Evolutionary conservation across 257 asterid species (phyloP).

Genomic region (Oldenlandia corymbosa): DNA sequence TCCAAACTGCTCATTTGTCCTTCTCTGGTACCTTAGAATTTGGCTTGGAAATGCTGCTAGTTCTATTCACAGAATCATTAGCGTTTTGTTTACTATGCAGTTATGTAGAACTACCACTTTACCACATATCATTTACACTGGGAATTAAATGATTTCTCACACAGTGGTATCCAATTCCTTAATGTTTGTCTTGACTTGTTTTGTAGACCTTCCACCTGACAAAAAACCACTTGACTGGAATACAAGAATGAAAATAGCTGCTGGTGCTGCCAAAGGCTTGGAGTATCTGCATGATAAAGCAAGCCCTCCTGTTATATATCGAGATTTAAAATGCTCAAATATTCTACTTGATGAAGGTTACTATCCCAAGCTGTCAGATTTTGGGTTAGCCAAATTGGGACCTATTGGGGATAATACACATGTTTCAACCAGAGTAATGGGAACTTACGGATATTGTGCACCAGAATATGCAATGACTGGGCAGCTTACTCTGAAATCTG

Average conservation of each 20-base stretch:
- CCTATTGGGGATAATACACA: conserved; percentile 63
- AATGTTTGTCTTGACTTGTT: background rate
- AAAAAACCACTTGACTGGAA: conserved; percentile 65
- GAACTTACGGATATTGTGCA: conserved; percentile 81
- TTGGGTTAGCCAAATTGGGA: conserved; percentile 74
- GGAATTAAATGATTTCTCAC: background rate
- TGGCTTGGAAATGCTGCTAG: no score
- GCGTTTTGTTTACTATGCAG: no score
- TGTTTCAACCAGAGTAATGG: conserved; percentile 68
- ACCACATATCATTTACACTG: background rate
- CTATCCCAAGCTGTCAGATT: conserved; percentile 67
- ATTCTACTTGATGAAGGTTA: conserved; percentile 52
- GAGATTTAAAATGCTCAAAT: conserved; percentile 65
- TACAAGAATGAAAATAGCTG: conserved; percentile 72
- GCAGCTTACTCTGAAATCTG: conserved; percentile 58
- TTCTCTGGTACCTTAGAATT: no score
- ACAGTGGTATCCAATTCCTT: conserved; percentile 10
- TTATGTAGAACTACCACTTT: background rate
- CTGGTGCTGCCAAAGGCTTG: conserved; percentile 73
- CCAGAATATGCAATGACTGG: conserved; percentile 81
- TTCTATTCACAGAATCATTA: no score
- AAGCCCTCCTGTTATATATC: conserved; percentile 68
- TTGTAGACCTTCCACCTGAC: conserved; percentile 61
- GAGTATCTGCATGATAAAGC: conserved; percentile 71
- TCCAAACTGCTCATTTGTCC: no score